phyloP scores from a whole-genome alignment of 768 basidiomycete genomes.

The Russula foetens region DNA sequence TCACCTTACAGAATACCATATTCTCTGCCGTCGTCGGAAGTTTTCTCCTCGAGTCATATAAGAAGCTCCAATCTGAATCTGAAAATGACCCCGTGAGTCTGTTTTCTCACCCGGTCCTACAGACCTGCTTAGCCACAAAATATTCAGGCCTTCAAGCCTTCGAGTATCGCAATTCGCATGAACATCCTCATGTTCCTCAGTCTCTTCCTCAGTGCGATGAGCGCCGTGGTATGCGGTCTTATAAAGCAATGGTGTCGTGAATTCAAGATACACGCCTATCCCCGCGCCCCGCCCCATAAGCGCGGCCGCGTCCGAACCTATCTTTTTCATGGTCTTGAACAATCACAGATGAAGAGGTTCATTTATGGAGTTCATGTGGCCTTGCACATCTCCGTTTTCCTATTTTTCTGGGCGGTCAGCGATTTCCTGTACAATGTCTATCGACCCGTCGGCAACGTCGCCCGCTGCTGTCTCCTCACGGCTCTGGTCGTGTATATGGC shows the following conservation, averaged over 20 bases:
- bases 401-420: constrained; percentile 10
- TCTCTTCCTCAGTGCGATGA: constrained; percentile 4
- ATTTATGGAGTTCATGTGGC: constrained; percentile 1
- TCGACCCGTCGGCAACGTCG: neutral
- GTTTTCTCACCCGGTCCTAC: neutral
- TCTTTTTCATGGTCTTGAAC: neutral
- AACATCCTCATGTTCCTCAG: constrained; percentile 10
- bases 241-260: constrained; percentile 16
- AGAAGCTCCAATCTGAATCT: constrained; percentile 1
- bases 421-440: constrained; percentile 3
- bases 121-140: neutral
- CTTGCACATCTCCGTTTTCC: constrained; percentile 8
- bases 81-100: neutral
- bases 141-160: neutral
- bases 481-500: neutral
- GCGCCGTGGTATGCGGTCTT: constrained; percentile 3
- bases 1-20: neutral
- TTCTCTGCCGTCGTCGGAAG: constrained; percentile 18
- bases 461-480: neutral
- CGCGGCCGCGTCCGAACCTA: constrained; percentile 8
- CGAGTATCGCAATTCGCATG: constrained; percentile 4
- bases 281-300: neutral
- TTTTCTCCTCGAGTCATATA: constrained; percentile 19
- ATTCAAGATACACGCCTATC: neutral
- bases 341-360: neutral